Conservation (phyloP, 2,329 filamentous ascomycete species). For the Neopestalotiopsis rosae region DNA sequence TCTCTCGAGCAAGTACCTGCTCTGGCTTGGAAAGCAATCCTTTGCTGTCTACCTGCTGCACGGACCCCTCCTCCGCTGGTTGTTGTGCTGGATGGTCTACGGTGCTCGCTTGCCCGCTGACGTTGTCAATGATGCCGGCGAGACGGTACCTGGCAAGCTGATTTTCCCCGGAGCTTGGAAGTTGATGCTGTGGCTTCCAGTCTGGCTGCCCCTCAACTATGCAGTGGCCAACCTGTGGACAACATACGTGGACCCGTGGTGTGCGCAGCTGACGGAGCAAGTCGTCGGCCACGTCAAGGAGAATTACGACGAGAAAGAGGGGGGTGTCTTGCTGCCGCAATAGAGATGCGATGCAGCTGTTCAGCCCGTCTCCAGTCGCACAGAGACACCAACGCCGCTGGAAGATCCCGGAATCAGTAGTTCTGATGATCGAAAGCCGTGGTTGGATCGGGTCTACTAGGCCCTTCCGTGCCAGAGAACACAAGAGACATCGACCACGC, state of each 20-base stretch:
- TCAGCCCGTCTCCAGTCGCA: slow-evolving; percentile 2
- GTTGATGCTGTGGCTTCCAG: slow-evolving; percentile 43
- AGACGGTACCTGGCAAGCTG: slow-evolving; percentile 41
- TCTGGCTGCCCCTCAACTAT: slow-evolving; percentile 55
- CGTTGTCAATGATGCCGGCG: slow-evolving; percentile 41
- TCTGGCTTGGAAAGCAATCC: slow-evolving; percentile 68
- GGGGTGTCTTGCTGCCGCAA: slow-evolving; percentile 36
- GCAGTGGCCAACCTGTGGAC: slow-evolving; percentile 55
- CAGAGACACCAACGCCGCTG: background rate
- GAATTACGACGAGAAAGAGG: slow-evolving; percentile 36
- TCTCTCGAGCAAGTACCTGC: slow-evolving; percentile 59
- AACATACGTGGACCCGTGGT: slow-evolving; percentile 58
- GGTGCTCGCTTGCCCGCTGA: slow-evolving; percentile 45
- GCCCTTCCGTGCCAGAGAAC: background rate
- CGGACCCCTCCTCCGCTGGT: slow-evolving; percentile 62
- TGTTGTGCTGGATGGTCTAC: slow-evolving; percentile 66
- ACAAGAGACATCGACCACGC: background rate
- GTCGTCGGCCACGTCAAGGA: slow-evolving; percentile 38
- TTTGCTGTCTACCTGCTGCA: slow-evolving; percentile 71
- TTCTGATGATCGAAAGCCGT: background rate
- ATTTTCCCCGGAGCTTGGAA: slow-evolving; percentile 42
- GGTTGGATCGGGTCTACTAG: slow-evolving; percentile 9
- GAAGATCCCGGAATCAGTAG: background rate
- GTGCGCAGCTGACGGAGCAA: slow-evolving; percentile 48
- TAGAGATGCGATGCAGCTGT: slow-evolving; percentile 25